A percentile compares a stretch with the other conserved stretches of the same genome.
Conservation (phyloP, 805 yeast species). For the Candida sithepensis region DNA sequence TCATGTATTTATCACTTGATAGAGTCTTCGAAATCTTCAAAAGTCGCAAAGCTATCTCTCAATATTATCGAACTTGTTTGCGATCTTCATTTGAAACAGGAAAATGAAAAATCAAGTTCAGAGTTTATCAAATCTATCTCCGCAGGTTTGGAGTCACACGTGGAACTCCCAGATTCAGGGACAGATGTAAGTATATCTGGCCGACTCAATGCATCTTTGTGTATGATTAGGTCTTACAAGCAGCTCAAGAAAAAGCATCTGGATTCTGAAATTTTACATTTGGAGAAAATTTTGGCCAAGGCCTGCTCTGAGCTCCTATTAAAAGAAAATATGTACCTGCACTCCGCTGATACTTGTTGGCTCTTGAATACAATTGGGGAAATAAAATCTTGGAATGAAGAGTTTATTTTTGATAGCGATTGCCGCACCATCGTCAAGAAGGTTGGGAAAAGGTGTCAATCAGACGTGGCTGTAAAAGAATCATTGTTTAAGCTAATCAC, state of each 20-base stretch:
- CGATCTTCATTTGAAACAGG: conserved; percentile 38
- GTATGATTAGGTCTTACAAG: conserved; percentile 7
- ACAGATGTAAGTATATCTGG: conserved; percentile 1
- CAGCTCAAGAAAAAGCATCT: conserved; percentile 2
- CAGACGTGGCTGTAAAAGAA: conserved; percentile 5
- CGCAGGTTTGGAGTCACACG: too few relatives aligned
- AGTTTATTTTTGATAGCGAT: neutral
- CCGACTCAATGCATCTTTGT: conserved; percentile 6
- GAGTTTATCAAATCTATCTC: conserved; percentile 21
- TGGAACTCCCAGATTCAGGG: conserved; percentile 2
- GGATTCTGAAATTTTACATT: neutral
- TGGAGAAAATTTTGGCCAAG: neutral
- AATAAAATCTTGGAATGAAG: conserved; percentile 5
- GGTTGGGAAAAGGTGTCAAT: conserved; percentile 4
- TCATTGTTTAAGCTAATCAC: conserved; percentile 18
- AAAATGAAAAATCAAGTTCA: conserved; percentile 27
- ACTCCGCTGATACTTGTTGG: conserved; percentile 7
- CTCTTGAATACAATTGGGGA: conserved; percentile 15
- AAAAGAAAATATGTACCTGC: neutral
- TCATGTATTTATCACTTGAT: conserved; percentile 12
- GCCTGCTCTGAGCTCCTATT: neutral
- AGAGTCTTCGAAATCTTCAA: neutral
- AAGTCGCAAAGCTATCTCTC: conserved; percentile 15
- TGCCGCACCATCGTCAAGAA: conserved; percentile 10
- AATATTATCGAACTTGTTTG: conserved; percentile 37